Base-by-base conservation (phyloP, 768 basidiomycete species). In the Fistulinella prunicolor region DNA sequence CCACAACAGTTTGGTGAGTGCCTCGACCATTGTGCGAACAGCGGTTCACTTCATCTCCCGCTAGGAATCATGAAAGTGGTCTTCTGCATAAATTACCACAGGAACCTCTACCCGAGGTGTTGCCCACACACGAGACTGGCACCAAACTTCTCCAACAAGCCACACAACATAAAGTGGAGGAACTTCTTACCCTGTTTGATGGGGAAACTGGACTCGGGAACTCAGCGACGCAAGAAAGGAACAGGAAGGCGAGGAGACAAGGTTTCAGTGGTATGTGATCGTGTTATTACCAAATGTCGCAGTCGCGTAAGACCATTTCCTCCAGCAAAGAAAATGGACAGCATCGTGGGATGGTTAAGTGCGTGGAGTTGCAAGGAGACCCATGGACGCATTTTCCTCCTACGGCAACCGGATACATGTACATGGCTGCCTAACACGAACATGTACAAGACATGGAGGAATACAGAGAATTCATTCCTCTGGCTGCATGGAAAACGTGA, bases 401-500 rank as follows among this genome's bases (percentile, higher is more conserved):
- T 47, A 6, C 45, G 45, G 1, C 54, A 56, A 1, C 42, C 30
- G 0, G 49, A 34, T n/a, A 58, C 53, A 2, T 59, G 57, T 6
- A 19, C 6, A 12, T 58, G 57, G 57, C 22, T 58, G 14, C 39
- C 22, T 4, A 23, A 17, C 2, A 54, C 32, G 19, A 17, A 30
- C 1, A 22, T 32, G 1, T 58, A 24, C 6, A 45, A 40, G 13
- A n/a, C 12, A 0, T 58, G 56, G 56, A 58, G 40, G 17, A 29
- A 13, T 7, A 10, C 16, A 0, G n/a, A 36, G 0, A 16, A 30
- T 12, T 43, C 55, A 2, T 50, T 50, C 19, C 12, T 58, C 4
- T 58, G 57, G 52, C 10, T 58, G 8, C 21, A 46, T 9, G 57
- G 57, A 2, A 59, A 60, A 53, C 23, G 57, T 60, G 38, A 2